A percentile compares a stretch with the other conserved stretches of the same genome.
Conservation (phyloP, 2,329 filamentous ascomycete genomes). For the Penicillium palitans region DNA sequence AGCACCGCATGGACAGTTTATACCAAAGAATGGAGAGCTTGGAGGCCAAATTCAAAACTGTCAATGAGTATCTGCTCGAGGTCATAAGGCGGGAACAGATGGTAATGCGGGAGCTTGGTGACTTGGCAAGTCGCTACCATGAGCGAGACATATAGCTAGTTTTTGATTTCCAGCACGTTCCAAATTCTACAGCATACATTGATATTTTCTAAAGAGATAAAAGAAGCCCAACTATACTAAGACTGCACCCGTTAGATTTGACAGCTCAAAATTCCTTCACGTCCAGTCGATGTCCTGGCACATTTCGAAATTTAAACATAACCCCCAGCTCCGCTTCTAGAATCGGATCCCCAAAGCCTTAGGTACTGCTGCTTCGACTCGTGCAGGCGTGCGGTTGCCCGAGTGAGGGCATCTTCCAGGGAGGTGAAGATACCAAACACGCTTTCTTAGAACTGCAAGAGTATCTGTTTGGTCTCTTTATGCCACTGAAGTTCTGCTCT, state of each 20-base stretch:
- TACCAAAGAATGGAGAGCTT: neutral
- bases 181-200: neutral
- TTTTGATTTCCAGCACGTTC: too few relatives aligned
- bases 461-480: conserved; percentile 20
- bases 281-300: too few relatives aligned
- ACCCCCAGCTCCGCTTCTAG: too few relatives aligned
- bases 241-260: too few relatives aligned
- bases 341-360: conserved; percentile 1
- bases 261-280: too few relatives aligned
- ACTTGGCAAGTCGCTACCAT: neutral
- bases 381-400: conserved; percentile 4
- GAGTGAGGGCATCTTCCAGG: conserved; percentile 14
- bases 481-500: conserved; percentile 19
- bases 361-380: conserved; percentile 10
- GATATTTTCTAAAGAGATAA: neutral
- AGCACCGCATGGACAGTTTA: neutral
- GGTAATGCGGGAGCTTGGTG: neutral
- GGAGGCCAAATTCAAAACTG: neutral
- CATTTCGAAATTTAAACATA: too few relatives aligned
- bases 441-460: conserved; percentile 15
- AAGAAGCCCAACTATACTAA: neutral
- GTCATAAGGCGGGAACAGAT: neutral
- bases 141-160: neutral
- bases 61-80: conserved; percentile 1
- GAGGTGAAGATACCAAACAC: conserved; percentile 10